Percentiles rank a stretch among this genome's conserved stretches.
phyloP scores from a whole-genome alignment of 495 filamentous ascomycete species.

The Penicillium manginii region DNA sequence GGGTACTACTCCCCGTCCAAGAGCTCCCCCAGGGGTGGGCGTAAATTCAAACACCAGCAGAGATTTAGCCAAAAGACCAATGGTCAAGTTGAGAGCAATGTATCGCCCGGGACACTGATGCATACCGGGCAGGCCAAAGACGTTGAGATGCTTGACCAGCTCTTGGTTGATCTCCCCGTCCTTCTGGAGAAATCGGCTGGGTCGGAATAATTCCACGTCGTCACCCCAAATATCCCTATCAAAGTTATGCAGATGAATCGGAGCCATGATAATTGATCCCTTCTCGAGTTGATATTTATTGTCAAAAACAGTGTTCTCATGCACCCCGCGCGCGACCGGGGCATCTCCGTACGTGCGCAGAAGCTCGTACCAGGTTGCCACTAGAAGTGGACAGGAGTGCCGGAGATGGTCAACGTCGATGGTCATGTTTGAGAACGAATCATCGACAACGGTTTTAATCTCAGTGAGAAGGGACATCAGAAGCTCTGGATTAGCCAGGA shows the following conservation, averaged over 20 bases:
- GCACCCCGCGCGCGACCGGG: constrained; percentile 1
- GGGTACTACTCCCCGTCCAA: neutral
- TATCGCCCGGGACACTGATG: neutral
- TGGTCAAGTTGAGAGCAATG: neutral
- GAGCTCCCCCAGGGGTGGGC: neutral
- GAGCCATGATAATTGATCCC: neutral
- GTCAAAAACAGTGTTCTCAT: neutral
- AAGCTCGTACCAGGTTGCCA: constrained; percentile 1
- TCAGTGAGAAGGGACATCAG: neutral
- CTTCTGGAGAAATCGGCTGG: neutral
- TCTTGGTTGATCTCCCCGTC: constrained; percentile 1
- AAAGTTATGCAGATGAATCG: neutral
- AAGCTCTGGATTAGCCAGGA: constrained; percentile 1
- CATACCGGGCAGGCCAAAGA: neutral
- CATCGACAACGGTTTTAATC: neutral
- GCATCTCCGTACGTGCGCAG: neutral
- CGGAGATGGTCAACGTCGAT: neutral
- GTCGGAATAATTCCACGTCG: neutral
- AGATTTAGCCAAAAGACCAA: neutral
- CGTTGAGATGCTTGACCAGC: neutral
- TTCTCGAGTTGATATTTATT: neutral
- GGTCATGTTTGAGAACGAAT: neutral
- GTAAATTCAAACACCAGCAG: neutral
- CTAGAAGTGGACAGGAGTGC: neutral
- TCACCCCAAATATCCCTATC: neutral